Conservation (phyloP, 441 rosid species). For the Bocquillonia castaneifolia region DNA sequence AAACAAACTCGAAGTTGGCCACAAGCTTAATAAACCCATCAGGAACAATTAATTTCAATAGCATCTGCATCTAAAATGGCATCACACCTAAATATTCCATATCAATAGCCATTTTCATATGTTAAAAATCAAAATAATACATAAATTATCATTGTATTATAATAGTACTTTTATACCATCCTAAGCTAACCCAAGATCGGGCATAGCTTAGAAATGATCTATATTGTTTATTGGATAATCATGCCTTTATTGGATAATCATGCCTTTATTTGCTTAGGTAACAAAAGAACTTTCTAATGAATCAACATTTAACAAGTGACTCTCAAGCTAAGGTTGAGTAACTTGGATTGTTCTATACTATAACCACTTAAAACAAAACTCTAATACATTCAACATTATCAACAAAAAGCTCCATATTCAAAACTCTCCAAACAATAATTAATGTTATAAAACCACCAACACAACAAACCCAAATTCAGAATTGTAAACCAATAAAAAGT, state of each 20-base stretch:
- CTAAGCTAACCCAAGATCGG: not conserved
- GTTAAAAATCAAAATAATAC: not conserved
- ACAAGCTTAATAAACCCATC: not conserved
- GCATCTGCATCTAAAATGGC: not conserved
- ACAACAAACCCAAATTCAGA: not conserved
- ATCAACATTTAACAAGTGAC: not conserved
- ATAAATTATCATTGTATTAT: not conserved
- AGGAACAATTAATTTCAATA: not conserved
- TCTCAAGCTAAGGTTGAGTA: not conserved
- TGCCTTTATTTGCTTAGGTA: not conserved
- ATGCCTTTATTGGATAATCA: not conserved
- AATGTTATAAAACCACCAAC: no score
- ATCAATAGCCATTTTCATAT: not conserved
- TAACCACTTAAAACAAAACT: no score
- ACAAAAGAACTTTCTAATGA: not conserved
- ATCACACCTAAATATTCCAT: not conserved
- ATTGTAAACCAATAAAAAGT: not conserved
- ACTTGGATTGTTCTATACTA: no score
- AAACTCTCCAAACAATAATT: no score
- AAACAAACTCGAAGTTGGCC: not conserved
- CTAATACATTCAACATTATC: not conserved
- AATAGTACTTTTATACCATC: not conserved
- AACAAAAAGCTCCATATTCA: not conserved
- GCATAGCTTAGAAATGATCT: not conserved
- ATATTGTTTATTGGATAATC: no score